Evolutionary conservation across 208 protist species (phyloP).

Genomic region (Trypanosoma platydactyli): DNA sequence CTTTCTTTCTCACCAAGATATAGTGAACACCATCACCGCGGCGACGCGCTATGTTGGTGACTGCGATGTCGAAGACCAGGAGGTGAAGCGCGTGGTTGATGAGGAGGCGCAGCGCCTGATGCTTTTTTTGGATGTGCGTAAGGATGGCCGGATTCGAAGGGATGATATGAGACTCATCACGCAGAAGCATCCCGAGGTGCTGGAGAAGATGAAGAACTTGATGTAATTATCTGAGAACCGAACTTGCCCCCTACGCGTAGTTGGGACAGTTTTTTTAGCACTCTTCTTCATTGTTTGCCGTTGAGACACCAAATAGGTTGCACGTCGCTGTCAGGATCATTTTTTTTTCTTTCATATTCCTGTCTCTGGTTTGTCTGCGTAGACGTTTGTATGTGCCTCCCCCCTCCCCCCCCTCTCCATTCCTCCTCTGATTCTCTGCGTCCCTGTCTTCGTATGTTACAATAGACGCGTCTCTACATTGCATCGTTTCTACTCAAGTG

Average conservation of each 20-base stretch:
- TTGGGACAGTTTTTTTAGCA: no score
- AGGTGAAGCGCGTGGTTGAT: slow-evolving; percentile 77
- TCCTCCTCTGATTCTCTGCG: no score
- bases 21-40: slow-evolving; percentile 85
- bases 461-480: no score
- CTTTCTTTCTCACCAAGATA: slow-evolving; percentile 81
- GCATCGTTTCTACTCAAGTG: no score
- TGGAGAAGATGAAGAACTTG: slow-evolving; percentile 91
- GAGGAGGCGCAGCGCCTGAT: slow-evolving; percentile 83
- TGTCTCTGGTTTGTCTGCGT: no score
- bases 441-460: no score
- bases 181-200: slow-evolving; percentile 83
- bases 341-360: no score
- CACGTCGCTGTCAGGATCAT: no score
- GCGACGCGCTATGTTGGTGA: slow-evolving; percentile 90
- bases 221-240: slow-evolving; percentile 34
- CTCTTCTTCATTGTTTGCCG: no score
- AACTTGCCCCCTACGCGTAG: not conserved
- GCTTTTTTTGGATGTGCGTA: slow-evolving; percentile 79
- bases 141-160: slow-evolving; percentile 63
- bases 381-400: no score
- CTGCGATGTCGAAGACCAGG: slow-evolving; percentile 71
- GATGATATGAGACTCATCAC: slow-evolving; percentile 81
- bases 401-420: no score
- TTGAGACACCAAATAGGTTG: no score